Conservation (phyloP, 2,329 filamentous ascomycete genomes). For the Canariomyces notabilis region DNA sequence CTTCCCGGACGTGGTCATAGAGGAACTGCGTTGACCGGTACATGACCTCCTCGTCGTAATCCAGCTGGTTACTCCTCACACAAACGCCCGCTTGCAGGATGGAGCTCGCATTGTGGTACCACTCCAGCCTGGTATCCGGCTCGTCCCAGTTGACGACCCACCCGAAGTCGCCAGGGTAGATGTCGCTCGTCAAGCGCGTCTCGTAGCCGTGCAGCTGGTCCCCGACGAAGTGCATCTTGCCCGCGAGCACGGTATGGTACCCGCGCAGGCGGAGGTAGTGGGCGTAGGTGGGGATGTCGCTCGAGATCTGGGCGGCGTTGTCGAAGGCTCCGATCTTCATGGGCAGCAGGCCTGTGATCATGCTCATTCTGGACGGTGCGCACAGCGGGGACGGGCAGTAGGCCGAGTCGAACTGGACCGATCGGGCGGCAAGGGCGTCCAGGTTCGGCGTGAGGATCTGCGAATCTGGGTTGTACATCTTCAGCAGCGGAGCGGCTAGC, state of each 20-base stretch:
- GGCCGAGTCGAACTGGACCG: slow-evolving; percentile 87
- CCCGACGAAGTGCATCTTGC: slow-evolving; percentile 97
- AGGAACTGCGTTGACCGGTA: slow-evolving; percentile 84
- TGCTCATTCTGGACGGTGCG: slow-evolving; percentile 86
- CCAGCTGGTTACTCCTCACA: slow-evolving; percentile 87
- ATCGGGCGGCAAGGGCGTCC: slow-evolving; percentile 71
- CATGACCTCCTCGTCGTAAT: slow-evolving; percentile 96
- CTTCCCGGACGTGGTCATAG: slow-evolving; percentile 83
- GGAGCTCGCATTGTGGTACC: slow-evolving; percentile 95
- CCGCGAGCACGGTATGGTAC: slow-evolving; percentile 85
- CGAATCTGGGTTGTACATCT: slow-evolving; percentile 84
- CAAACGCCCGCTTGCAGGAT: slow-evolving; percentile 86
- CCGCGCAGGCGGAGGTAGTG: slow-evolving; percentile 81
- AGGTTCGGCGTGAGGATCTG: slow-evolving; percentile 91
- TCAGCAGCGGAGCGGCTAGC: slow-evolving; percentile 81
- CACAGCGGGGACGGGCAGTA: slow-evolving; percentile 94
- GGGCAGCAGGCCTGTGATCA: slow-evolving; percentile 87
- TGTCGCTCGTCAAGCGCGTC: slow-evolving; percentile 86
- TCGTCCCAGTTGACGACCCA: slow-evolving; percentile 97
- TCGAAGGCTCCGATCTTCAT: slow-evolving; percentile 90
- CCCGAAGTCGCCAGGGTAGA: slow-evolving; percentile 90
- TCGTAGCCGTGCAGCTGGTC: slow-evolving; percentile 95
- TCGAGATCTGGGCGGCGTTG: slow-evolving; percentile 79
- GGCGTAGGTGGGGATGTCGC: slow-evolving; percentile 84
- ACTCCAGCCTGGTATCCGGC: slow-evolving; percentile 78